Percentiles rank a stretch among this genome's conserved stretches.
These are phyloP conservation scores for Hypoxylon sp. DNA, from an alignment of 2,329 filamentous ascomycete genomes.

Conservation along the genomic window DNA sequence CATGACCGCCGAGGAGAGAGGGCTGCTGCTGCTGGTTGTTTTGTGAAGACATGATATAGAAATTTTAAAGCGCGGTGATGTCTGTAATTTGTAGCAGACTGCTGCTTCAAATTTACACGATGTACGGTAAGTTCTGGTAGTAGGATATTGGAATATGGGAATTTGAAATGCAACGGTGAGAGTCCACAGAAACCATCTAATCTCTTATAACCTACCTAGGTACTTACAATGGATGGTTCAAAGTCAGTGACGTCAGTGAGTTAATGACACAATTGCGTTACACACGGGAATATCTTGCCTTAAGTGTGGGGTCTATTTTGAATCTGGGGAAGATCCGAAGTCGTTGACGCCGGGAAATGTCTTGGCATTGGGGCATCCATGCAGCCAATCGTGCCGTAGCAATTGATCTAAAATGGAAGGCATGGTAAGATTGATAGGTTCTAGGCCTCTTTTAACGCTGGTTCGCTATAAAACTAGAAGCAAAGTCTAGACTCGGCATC, in stretches of 20 bases:
- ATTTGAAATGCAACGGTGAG: neutral
- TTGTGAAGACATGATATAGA: constrained; percentile 53
- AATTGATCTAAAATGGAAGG: constrained; percentile 35
- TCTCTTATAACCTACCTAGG: constrained; percentile 2
- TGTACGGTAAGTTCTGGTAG: neutral
- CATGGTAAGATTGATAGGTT: neutral
- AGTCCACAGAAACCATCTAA: constrained; percentile 18
- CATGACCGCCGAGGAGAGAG: constrained; percentile 74
- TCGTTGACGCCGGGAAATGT: constrained; percentile 28
- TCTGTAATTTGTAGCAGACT: constrained; percentile 1
- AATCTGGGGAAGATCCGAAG: constrained; percentile 32
- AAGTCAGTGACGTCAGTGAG: constrained; percentile 45
- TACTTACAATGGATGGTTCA: neutral
- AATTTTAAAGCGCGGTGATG: constrained; percentile 50
- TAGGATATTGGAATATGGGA: neutral
- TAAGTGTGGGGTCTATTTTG: constrained; percentile 31
- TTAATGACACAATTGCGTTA: constrained; percentile 43
- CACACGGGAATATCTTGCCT: constrained; percentile 34
- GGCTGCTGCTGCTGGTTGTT: constrained; percentile 64
- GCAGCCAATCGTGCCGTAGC: constrained; percentile 33
- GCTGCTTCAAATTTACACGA: neutral
- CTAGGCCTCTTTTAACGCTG: neutral
- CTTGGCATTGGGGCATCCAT: constrained; percentile 43
- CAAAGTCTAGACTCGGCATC: neutral
- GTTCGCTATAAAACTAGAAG: neutral